Base-by-base conservation (phyloP, 805 yeast species). In the Candida piceae region DNA sequence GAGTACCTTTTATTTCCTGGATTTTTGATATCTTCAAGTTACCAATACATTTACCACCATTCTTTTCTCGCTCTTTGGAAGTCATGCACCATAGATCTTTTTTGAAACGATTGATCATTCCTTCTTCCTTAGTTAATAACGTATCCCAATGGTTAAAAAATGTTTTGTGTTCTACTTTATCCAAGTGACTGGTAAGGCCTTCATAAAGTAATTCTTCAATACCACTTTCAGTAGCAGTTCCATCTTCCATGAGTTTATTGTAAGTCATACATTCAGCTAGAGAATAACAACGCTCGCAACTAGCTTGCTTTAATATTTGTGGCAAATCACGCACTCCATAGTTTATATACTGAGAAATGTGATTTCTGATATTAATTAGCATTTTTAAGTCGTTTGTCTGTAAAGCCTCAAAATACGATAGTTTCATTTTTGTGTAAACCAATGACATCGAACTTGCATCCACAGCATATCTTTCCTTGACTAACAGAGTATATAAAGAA, bases 131-230 rank as follows among this genome's bases (percentile, higher is more conserved):
- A 0, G 83, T 75, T 5, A 93, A 63, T 5, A 87, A 58, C 12
- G 62, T 62, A 50, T 85, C 85, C 94, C 96, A 90, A 37, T 80
- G 74, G 26, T 66, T 63, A 54, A 78, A 80, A 51, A 84, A 93
- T 2, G 62, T 62, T 4, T 60, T 55, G 40, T 85, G 79, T 7
- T 42, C 36, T 0, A 49, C 52, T 1, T 59, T 56, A 24, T 45
- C 31, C 29, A 84, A 55, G 51, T 80, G 86, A 0, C 48, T 57
- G 0, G 86, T 79, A 5, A 76, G 39, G 1, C 48, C 55, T 0
- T 70, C 67, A 50, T 72, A 83, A 13, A 68, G 60, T 0, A 69
- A 76, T 0, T 51, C 52, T 1, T 64, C 63, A 5, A 81, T 58
- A 0, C 86, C 85, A 52, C 79, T 70, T 2, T 65, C 61, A 29